Base-by-base conservation (phyloP, 805 yeast genomes). In the Starmera caribaea region DNA sequence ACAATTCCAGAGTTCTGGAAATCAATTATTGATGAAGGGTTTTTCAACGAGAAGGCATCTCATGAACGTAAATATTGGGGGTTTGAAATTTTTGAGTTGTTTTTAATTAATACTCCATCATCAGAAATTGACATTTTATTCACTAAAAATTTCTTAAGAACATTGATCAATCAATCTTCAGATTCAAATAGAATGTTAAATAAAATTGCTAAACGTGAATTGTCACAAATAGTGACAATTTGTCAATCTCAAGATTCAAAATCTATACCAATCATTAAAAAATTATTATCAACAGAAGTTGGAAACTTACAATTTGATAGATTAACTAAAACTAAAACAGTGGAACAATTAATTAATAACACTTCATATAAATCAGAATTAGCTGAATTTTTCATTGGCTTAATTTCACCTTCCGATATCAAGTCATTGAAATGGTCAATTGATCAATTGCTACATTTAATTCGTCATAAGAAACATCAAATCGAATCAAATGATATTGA, bases 21-120 rank as follows among this genome's bases (percentile, higher is more conserved):
- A 48, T 65, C 70, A 4, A 79, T 77, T 6, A 73, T 90, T 13
- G 97, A 90, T 54, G 92, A 87, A 50, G 72, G 82, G 4, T 74
- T 84, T 43, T 89, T 90, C 49, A 67, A 84, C 5, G 76, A 75
- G 30, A 76, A 79, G 46, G 69, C 96, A 0, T 87, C 96, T 1
- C 74, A 80, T 28, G 97, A 89, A 57, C 69, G 96, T 41, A 90
- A 89, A 57, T 84, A 71, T 58, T 74, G 86, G 73, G 97, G 96
- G 0, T 76, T 89, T 50, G 83, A 83, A 48, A 71, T 88, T 10
- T 76, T 89, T 44, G 67, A 62, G 33, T 63, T 68, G 38, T 68
- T 77, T 40, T 54, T 79, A 7, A 53, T 58, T 34, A 41, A 44
- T 8, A 48, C 57, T 7, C 46, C 58, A 3, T 40, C 53, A 10